Evolutionary conservation across 352 stramenopile species (phyloP), one percentile per base, ranked within the genome.

Genomic region (Globisporangium lucens): DNA sequence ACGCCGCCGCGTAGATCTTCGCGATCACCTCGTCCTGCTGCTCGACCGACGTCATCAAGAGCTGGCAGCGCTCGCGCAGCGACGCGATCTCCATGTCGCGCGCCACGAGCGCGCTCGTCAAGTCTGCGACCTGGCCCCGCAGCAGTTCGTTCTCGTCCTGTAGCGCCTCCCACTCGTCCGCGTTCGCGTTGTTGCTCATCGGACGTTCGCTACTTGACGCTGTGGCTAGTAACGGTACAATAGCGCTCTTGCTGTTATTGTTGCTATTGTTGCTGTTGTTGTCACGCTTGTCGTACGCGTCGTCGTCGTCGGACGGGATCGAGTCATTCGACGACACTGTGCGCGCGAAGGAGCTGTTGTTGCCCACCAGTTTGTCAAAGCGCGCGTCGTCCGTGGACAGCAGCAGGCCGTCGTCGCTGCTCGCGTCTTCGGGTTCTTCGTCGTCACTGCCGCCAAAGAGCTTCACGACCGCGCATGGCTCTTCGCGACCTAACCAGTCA

Each of bases 21-120:
- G 84, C 85, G 46, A 94, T 90, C 13, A 87, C 82, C 55, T 84
- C 79, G 68, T 94, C 86, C 68, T 93, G 85, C 66, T 93, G 79
- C 57, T 91, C 82, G 35, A 94, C 78, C 9, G 85, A 80, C 30
- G 72, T 71, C 12, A 79, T 69, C 1, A 95, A 73, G 41, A 83
- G 76, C 56, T 86, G 71, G 49, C 85, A 93, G 56, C 85, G 82
- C 58, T 93, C 88, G 0, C 77, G 75, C 38, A 95, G 67, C 29
- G 75, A 64, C 52, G 71, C 72, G 27, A 95, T 82, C 74, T 95
- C 85, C 71, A 93, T 78, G 63, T 95, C 88, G 13, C 86, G 69
- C 35, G 81, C 86, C 49, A 91, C 77, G 27, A 95, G 69, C 22
- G 86, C 83, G 20, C 83, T 85, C 5, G 73, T 82, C 36, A 95